Evolutionary conservation across 2,329 filamentous ascomycete species (phyloP), one percentile per base, ranked within the genome.

Genomic region (Elsinoe necatrix): DNA sequence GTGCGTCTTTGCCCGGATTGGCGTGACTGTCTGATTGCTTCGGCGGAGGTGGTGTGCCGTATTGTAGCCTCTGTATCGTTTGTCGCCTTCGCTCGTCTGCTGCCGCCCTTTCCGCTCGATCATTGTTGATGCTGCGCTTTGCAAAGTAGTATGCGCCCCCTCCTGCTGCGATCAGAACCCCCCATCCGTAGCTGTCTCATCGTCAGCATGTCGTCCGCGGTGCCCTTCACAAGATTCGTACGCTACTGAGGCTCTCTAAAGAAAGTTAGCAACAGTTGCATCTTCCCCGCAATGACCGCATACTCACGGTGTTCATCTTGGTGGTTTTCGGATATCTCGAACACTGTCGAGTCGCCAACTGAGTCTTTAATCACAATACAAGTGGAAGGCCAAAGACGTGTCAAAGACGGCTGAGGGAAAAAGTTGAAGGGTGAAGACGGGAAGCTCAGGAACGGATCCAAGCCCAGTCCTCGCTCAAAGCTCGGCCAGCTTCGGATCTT

Each of bases 61-160:
- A 52, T 16, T 61, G 59, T 7, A 61, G 50, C 23, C 58, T 47
- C 31, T 55, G 51, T 35, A 55, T 56, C 9, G 52, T 47, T 54
- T 64, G 63, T 57, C 66, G 64, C 64, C 79, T 80, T 74, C 80
- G 85, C 74, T 86, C 84, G 64, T 82, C 80, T 60, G 86, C 83
- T 64, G 86, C 80, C 62, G 86, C 81, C 66, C 88, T 83, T 59
- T 82, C 76, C 60, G 81, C 79, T 62, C 92, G 87, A 72, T 96
- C 90, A 64, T 87, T 87, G 69, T 96, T 95, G 80, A 98, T 95
- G 71, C 85, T 85, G 68, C 83, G 81, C 79, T 98, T 98, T 62
- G 93, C 93, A 70, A 96, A 95, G 77, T 88, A 90, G 78, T 97
- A 98, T 66, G 92, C 90, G 61, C 86, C 88, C 62, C 83, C 93